A percentile compares a stretch with the other conserved stretches of the same genome.
Evolutionary conservation across 164 flowering plant species (phyloP).

Genomic region (Annona squamosa): DNA sequence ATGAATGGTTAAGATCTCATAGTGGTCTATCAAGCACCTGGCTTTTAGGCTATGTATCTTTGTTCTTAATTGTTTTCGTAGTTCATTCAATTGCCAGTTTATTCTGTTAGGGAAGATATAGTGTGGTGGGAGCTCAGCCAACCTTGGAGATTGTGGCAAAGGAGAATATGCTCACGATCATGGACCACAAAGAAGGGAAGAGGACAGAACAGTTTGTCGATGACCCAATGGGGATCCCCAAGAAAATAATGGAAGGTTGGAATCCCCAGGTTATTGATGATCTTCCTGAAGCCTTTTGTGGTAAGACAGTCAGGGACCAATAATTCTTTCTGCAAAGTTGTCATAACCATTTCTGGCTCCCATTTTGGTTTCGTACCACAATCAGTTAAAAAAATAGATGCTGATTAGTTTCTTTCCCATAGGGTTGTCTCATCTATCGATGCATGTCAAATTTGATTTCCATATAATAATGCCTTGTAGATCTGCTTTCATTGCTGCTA

Average conservation of each 20-base stretch:
- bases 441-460: neutral
- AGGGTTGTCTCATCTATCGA: neutral
- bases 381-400: neutral
- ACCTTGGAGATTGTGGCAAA: slow-evolving; percentile 75
- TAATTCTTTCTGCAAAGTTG: neutral
- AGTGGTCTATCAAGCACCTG: neutral
- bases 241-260: slow-evolving; percentile 58
- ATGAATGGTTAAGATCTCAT: neutral
- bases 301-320: slow-evolving; percentile 24
- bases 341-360: neutral
- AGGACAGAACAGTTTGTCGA: slow-evolving; percentile 63
- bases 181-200: slow-evolving; percentile 59
- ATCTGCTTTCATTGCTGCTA: neutral
- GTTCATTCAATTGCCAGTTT: neutral
- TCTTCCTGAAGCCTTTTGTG: slow-evolving; percentile 78
- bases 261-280: slow-evolving; percentile 61
- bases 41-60: neutral
- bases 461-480: neutral
- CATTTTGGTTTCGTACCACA: neutral
- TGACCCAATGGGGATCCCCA: slow-evolving; percentile 68
- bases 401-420: neutral
- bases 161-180: slow-evolving; percentile 57
- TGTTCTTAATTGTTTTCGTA: neutral
- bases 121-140: slow-evolving; percentile 87
- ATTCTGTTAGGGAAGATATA: slow-evolving; percentile 63